A percentile compares a stretch with the other conserved stretches of the same genome.
Conservation (phyloP, 2,329 filamentous ascomycete species). For the Aspergillus clavatus region DNA sequence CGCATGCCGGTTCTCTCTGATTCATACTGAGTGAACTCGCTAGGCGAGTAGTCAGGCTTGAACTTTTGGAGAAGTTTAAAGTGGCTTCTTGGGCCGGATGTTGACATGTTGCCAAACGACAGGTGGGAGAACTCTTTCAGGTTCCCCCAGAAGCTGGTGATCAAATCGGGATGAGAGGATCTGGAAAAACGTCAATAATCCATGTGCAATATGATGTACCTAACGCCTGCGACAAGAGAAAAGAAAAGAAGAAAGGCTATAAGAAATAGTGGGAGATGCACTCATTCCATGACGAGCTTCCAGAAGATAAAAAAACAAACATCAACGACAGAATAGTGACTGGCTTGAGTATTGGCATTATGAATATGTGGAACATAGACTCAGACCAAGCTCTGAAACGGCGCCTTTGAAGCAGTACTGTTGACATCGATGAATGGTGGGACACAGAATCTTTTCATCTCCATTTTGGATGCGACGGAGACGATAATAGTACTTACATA, state of each 20-base stretch:
- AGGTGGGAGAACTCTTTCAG: constrained; percentile 5
- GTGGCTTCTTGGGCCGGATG: constrained; percentile 47
- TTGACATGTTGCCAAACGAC: constrained; percentile 50
- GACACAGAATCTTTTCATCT: constrained; percentile 2
- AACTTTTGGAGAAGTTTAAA: constrained; percentile 86
- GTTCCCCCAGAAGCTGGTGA: constrained; percentile 12
- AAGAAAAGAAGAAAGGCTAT: neutral
- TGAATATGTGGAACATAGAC: neutral
- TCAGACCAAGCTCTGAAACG: neutral
- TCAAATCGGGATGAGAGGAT: constrained; percentile 17
- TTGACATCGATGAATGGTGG: constrained; percentile 1
- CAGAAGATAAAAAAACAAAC: neutral
- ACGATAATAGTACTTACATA: constrained; percentile 24
- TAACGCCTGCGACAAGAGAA: neutral
- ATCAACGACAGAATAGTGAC: neutral
- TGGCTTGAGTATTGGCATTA: neutral
- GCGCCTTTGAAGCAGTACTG: neutral
- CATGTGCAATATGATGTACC: neutral
- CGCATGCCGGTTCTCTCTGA: constrained; percentile 93
- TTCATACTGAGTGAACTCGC: constrained; percentile 89
- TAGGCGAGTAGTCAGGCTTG: constrained; percentile 82
- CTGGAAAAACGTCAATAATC: constrained; percentile 20
- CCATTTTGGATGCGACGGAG: neutral
- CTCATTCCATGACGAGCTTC: constrained; percentile 8
- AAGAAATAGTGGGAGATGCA: constrained; percentile 10